A percentile compares a stretch with the other conserved stretches of the same genome.
Evolutionary conservation across 306 rosid genomes (phyloP).

Genomic region (Medicago truncatula): MtrunA17r5.0-ANR NC_053048.1:5498001-5498500

Average conservation of each 20-base stretch:
- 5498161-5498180: neutral
- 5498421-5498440: conserved; percentile 3
- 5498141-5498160: neutral
- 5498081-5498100: neutral
- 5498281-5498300: neutral
- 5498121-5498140: neutral
- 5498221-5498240: conserved; percentile 52
- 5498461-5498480: neutral
- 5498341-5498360: no score
- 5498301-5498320: neutral
- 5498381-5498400: conserved; percentile 29
- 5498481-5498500: neutral
- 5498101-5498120: neutral
- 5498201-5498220: conserved; percentile 15
- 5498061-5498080: no score
- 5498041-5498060: no score
- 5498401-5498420: conserved; percentile 43
- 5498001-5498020: no score
- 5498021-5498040: no score
- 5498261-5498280: conserved; percentile 14
- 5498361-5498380: neutral
- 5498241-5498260: conserved; percentile 36
- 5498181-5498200: neutral
- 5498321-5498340: no score
- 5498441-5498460: conserved; percentile 23